Evolutionary conservation across 1,139 yeast genomes (phyloP), one percentile per base, ranked within the genome.

Genomic region (Hemisphaericaspora xylanilytica): DNA sequence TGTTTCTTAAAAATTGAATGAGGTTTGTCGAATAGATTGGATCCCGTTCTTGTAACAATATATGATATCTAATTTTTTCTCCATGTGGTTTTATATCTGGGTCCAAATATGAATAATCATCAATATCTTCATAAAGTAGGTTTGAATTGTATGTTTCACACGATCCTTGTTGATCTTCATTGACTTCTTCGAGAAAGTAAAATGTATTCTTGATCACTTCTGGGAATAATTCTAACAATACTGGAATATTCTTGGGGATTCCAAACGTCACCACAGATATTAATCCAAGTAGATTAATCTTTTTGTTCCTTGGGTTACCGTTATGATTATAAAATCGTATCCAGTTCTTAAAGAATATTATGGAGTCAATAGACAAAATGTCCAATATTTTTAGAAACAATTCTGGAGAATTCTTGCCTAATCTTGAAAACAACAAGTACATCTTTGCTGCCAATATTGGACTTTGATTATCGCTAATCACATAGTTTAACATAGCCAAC

Each of bases 131-230:
- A 44, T 77, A 79, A 0, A 70, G 59, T 41, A 77, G 78, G 45
- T 78, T 77, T 35, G 72, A 71, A 46, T 78, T 80, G 52, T 84
- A 85, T n/a, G 70, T 75, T 36, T 72, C 78, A 49, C 87, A 79
- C 37, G 73, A 78, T 0, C 90, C 90, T 12, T 66, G 64, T 11
- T 52, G 61, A 6, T 68, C 59, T 49, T 86, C 95, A 41, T 82
- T 80, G 10, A 84, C 70, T 53, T 88, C 96, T 51, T 88, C 96
- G 38, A 85, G 57, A 44, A 85, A 70, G 40, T 74, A 74, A 9
- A 84, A 71, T 61, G 84, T 67, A 25, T 78, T 61, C 17, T 80
- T 70, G 5, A 81, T 58, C 14, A 82, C 62, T 3, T 70, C 59
- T 45, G 63, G 42, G 54, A 52, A 51, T 8, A 49, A 15, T 14